These are phyloP conservation scores for Amanita rubescens DNA, from an alignment of 768 basidiomycete genomes.

Conservation along the genomic window DNA sequence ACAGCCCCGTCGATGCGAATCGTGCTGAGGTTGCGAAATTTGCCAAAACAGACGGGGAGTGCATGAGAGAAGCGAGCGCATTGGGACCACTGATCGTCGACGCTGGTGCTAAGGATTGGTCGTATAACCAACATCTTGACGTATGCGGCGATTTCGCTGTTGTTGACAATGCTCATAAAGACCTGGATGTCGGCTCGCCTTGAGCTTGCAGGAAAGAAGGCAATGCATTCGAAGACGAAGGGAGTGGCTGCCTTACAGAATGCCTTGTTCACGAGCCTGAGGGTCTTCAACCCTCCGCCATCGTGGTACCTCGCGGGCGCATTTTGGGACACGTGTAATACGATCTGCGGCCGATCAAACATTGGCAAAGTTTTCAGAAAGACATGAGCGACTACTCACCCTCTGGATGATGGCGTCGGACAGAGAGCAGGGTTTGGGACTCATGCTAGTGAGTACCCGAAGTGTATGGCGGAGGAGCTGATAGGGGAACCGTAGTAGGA, in stretches of 20 bases:
- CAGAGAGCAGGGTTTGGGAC: not conserved
- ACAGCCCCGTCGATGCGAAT: not conserved
- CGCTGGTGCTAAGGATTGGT: not conserved
- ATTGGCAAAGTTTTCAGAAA: not conserved
- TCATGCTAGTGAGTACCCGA: not conserved
- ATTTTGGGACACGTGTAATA: not conserved
- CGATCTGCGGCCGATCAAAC: not conserved
- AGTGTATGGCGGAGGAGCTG: not conserved
- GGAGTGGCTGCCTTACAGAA: not conserved
- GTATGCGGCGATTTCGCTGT: not conserved
- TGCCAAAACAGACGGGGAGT: slow-evolving; percentile 1
- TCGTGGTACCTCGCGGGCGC: no score
- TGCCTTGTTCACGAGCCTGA: not conserved
- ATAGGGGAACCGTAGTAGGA: not conserved
- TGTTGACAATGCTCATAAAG: slow-evolving; percentile 2
- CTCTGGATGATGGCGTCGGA: not conserved
- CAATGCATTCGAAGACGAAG: not conserved
- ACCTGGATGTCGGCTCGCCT: not conserved
- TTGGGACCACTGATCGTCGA: slow-evolving; percentile 1
- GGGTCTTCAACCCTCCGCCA: not conserved
- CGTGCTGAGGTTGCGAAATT: not conserved
- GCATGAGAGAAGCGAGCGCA: not conserved
- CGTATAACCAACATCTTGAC: slow-evolving; percentile 1
- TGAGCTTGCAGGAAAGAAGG: not conserved
- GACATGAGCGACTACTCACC: not conserved